Evolutionary conservation across 2,329 filamentous ascomycete genomes (phyloP).

Genomic region (Phoma sp.): DNA sequence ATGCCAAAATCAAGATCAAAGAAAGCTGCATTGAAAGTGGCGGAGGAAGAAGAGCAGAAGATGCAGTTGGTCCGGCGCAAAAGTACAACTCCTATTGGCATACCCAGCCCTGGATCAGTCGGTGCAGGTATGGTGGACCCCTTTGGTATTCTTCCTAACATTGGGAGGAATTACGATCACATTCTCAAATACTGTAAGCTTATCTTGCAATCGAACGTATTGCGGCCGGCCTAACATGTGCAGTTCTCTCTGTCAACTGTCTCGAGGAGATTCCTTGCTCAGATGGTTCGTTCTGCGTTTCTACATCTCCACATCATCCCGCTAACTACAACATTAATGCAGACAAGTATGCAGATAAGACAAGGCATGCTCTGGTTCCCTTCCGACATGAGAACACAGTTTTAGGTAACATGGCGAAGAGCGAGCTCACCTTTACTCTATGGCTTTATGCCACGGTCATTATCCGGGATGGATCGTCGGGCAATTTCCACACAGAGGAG

Average conservation of each 20-base stretch:
- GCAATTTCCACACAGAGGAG: slow-evolving; percentile 23
- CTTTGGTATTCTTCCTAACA: slow-evolving; percentile 26
- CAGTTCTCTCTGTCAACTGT: slow-evolving; percentile 27
- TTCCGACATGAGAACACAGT: slow-evolving; percentile 29
- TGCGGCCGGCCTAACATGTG: background rate
- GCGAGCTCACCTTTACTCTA: slow-evolving; percentile 26
- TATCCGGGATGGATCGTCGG: slow-evolving; percentile 26
- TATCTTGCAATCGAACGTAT: background rate
- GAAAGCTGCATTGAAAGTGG: background rate
- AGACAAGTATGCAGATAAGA: slow-evolving; percentile 30
- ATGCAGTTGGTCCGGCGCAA: background rate
- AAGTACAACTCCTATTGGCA: background rate
- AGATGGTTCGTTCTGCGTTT: background rate
- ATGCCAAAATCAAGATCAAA: slow-evolving; percentile 6
- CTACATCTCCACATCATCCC: too few species aligned
- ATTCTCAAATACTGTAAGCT: slow-evolving; percentile 34
- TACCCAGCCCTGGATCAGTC: background rate
- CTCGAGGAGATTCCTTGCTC: slow-evolving; percentile 29
- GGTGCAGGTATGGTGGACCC: slow-evolving; percentile 23
- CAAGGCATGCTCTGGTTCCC: slow-evolving; percentile 12
- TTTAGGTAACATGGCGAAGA: slow-evolving; percentile 27
- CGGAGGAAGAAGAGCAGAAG: slow-evolving; percentile 4
- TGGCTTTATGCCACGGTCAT: slow-evolving; percentile 31
- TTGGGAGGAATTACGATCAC: slow-evolving; percentile 33
- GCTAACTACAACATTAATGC: background rate